Evolutionary conservation across 2,329 filamentous ascomycete species (phyloP).

Genomic region (Paraconiothyrium sp.): DNA sequence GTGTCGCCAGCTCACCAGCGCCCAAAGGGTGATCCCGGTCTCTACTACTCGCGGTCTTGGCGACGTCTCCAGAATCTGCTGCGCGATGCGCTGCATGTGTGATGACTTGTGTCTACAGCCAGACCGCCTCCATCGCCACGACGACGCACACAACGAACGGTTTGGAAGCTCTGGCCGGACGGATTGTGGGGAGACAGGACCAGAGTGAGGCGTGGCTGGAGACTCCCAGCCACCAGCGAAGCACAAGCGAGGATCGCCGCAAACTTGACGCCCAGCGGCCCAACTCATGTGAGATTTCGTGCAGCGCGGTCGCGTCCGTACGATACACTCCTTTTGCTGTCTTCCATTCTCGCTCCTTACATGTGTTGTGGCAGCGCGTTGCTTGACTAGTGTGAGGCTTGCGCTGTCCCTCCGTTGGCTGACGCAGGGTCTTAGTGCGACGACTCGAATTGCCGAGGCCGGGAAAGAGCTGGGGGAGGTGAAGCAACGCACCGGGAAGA

Average conservation of each 20-base stretch:
- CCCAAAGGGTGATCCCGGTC: conserved; percentile 9
- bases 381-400: not conserved
- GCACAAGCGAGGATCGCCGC: not conserved
- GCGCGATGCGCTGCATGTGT: not conserved
- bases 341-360: not conserved
- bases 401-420: not conserved
- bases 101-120: not conserved
- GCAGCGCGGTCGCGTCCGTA: conserved; percentile 6
- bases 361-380: not conserved
- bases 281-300: not conserved
- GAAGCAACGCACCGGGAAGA: not conserved
- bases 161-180: not conserved
- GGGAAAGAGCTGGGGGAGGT: not conserved
- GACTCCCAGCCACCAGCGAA: conserved; percentile 4
- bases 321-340: not conserved
- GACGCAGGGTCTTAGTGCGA: conserved; percentile 12
- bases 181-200: not conserved
- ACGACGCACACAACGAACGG: not conserved
- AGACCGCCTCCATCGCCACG: not conserved
- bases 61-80: not conserved
- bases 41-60: not conserved
- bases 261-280: not conserved
- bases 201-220: not conserved
- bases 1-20: not conserved
- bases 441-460: conserved; percentile 3